Evolutionary conservation across 1,284 basidiomycete species (phyloP).

Genomic region (Dichomitus squalens): DNA sequence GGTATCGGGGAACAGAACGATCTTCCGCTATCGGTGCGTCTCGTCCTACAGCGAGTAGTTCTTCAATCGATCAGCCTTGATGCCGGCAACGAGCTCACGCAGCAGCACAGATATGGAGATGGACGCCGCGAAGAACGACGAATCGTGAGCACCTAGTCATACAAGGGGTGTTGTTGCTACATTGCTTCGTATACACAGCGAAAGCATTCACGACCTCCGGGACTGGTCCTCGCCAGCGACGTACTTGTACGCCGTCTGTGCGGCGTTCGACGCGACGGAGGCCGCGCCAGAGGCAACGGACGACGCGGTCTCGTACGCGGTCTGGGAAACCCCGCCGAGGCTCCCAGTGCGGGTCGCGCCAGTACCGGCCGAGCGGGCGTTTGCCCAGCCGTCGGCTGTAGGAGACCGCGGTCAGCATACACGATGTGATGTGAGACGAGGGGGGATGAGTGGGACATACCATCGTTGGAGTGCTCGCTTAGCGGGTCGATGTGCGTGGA

Average conservation of each 20-base stretch:
- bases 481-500: slow-evolving; percentile 52
- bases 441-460: slow-evolving; percentile 24
- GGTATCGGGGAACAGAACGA: no score
- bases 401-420: not conserved
- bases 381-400: slow-evolving; percentile 48
- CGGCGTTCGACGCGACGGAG: slow-evolving; percentile 37
- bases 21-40: no score
- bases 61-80: no score
- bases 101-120: no score
- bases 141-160: no score
- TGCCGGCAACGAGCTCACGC: no score
- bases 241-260: slow-evolving; percentile 42
- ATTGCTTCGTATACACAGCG: no score
- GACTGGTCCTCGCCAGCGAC: slow-evolving; percentile 39
- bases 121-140: no score
- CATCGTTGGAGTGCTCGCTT: slow-evolving; percentile 47
- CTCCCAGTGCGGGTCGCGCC: not conserved
- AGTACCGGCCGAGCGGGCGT: slow-evolving; percentile 25
- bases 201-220: slow-evolving; percentile 25
- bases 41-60: no score
- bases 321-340: slow-evolving; percentile 11
- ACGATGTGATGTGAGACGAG: not conserved
- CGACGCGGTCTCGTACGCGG: slow-evolving; percentile 21
- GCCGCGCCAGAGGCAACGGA: slow-evolving; percentile 29
- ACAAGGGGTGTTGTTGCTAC: no score